These are phyloP conservation scores for Jackrogersella multiformis DNA, from an alignment of 495 filamentous ascomycete genomes.

Conservation along the genomic window DNA sequence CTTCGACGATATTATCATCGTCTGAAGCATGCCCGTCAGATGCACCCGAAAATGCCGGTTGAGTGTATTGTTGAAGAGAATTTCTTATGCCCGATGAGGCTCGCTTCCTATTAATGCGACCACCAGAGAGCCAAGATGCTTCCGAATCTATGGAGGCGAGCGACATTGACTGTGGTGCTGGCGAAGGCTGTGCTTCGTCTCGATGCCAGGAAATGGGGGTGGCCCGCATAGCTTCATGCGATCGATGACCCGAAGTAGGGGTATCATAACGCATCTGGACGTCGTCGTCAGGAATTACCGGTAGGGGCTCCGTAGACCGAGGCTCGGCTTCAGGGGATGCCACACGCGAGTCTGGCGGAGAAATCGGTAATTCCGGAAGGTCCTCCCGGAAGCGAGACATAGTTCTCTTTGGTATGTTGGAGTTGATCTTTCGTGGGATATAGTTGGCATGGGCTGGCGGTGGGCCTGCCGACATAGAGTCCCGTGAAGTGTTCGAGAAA, in stretches of 20 bases:
- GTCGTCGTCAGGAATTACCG: slow-evolving; percentile 45
- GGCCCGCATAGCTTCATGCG: slow-evolving; percentile 51
- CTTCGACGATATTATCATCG: slow-evolving; percentile 70
- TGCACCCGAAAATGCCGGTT: slow-evolving; percentile 48
- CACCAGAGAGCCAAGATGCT: slow-evolving; percentile 91
- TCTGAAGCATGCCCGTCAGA: slow-evolving; percentile 50
- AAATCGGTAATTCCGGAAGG: slow-evolving; percentile 82
- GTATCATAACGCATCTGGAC: slow-evolving; percentile 56
- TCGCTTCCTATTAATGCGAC: slow-evolving; percentile 57
- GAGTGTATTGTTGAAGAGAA: slow-evolving; percentile 45
- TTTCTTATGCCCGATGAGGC: slow-evolving; percentile 52
- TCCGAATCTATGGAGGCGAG: slow-evolving; percentile 90
- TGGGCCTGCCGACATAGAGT: slow-evolving; percentile 66
- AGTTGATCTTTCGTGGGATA: slow-evolving; percentile 51
- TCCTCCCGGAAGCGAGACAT: slow-evolving; percentile 95
- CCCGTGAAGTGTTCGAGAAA: slow-evolving; percentile 86
- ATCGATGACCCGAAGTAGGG: slow-evolving; percentile 55
- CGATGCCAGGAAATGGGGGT: slow-evolving; percentile 56
- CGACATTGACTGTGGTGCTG: slow-evolving; percentile 65
- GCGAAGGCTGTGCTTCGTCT: slow-evolving; percentile 55
- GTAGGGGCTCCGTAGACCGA: slow-evolving; percentile 47
- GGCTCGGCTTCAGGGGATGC: slow-evolving; percentile 73
- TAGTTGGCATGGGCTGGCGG: slow-evolving; percentile 46
- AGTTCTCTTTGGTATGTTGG: slow-evolving; percentile 70
- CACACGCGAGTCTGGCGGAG: slow-evolving; percentile 80